Evolutionary conservation across 108 stramenopile species (phyloP).

Genomic region (Skeletonema grethae): DNA sequence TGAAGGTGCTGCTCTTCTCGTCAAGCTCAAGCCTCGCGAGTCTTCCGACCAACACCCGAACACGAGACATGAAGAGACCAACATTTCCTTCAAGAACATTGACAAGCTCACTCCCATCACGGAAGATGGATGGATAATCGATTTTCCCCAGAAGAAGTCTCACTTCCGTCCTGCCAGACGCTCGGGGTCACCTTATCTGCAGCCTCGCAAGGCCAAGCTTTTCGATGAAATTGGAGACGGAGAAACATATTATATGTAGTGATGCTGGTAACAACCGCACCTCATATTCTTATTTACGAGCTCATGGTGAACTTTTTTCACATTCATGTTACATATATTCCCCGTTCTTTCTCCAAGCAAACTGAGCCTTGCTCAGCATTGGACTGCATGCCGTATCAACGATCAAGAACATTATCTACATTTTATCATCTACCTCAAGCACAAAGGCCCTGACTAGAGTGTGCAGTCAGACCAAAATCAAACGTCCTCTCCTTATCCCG

Average conservation of each 20-base stretch:
- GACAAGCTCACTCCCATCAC: neutral
- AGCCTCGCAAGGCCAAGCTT: neutral
- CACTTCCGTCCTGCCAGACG: neutral
- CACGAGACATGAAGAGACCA: too few species aligned
- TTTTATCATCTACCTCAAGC: neutral
- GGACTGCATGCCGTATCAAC: neutral
- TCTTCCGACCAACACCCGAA: neutral
- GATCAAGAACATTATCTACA: neutral
- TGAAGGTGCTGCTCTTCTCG: neutral
- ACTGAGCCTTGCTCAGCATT: neutral
- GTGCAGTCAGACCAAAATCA: neutral
- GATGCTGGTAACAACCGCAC: neutral
- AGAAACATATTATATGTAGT: neutral
- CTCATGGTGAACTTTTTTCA: neutral
- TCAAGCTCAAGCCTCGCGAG: neutral
- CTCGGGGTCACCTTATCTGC: neutral
- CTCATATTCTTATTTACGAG: neutral
- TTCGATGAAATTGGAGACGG: neutral
- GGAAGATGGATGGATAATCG: neutral
- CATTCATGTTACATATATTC: neutral
- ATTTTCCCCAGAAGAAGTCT: neutral
- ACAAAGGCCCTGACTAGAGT: neutral
- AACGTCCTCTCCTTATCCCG: neutral
- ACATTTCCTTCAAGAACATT: neutral
- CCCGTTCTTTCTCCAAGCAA: neutral